Base-by-base conservation (phyloP, 108 stramenopile species). In the Pseudonitzschia pungens region DNA sequence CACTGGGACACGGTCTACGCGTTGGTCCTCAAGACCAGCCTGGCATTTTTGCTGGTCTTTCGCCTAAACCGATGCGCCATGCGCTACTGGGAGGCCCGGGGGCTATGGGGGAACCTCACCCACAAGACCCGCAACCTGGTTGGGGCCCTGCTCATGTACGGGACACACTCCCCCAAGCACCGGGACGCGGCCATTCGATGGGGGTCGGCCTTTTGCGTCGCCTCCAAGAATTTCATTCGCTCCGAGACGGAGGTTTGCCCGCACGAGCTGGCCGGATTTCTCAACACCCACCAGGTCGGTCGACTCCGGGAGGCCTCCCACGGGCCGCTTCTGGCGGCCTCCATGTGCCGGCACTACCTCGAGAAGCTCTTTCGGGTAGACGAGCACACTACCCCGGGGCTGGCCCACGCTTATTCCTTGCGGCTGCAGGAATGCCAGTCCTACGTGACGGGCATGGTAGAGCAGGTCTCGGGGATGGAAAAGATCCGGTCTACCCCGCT, bases 401-500 rank as follows among this genome's bases (percentile, higher is more conserved):
- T 80, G 33, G 77, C 82, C n/a, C 40, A 75, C 64, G 70, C 70
- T 4, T 69, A 71, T 33, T 48, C 76, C 14, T 69, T 66, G 27
- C 73, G 73, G 66, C 42, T 80, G 70, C 65, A 77, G 21, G 51
- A 60, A 9, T 29, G 67, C 33, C 71, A 78, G 24, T 27, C 77
- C 76, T 65, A 57, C 44, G 32, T 75, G 83, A 16, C 72, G 22
- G 22, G 77, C 27, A 14, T 79, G 68, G 28, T 89, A 68, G 64
- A 86, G 82, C 73, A 76, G 32, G 82, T 77, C 36, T 87, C 86
- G 0, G 86, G 83, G 31, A 84, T 89, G 86, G 93, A 95, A 62
- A 82, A 91, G n/a, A 91, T 95, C 40, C 69, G 76, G 18, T 77
- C 78, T 4, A 91, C 93, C 11, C 93, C 93, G 1, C 81, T 95